These are phyloP conservation scores for Phaeosphaeriaceae sp. DNA, from an alignment of 2,329 filamentous ascomycete genomes.

Conservation along the genomic window DNA sequence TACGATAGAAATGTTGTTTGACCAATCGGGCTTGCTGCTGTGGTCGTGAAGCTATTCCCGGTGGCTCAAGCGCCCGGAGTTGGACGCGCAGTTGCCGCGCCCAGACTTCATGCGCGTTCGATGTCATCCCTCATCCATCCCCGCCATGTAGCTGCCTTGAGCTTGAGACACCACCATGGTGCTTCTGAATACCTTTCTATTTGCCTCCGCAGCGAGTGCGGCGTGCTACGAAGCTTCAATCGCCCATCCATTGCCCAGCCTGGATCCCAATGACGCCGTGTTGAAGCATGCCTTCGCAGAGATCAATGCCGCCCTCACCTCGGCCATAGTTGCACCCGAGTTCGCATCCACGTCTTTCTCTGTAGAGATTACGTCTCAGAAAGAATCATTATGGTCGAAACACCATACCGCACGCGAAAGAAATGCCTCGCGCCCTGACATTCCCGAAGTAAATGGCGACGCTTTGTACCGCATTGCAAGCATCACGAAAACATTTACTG, in stretches of 20 bases:
- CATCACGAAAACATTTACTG: conserved; percentile 46
- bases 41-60: background rate
- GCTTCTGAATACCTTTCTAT: conserved; percentile 10
- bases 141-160: conserved; percentile 9
- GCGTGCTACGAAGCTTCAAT: conserved; percentile 47
- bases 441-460: conserved; percentile 44
- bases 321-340: conserved; percentile 33
- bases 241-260: conserved; percentile 48
- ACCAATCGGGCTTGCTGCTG: too few relatives aligned
- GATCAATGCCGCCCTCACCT: conserved; percentile 35
- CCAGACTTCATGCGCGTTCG: background rate
- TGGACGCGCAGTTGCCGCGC: background rate
- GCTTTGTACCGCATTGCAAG: conserved; percentile 52
- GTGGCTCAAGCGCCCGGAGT: background rate
- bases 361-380: conserved; percentile 49
- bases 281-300: conserved; percentile 38
- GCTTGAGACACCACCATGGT: conserved; percentile 19
- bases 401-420: conserved; percentile 48
- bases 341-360: conserved; percentile 49
- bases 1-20: background rate
- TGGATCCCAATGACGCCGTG: conserved; percentile 33
- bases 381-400: conserved; percentile 47
- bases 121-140: background rate
- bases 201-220: conserved; percentile 19
- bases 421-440: conserved; percentile 47